Evolutionary conservation across 768 basidiomycete genomes (phyloP), one percentile per base, ranked within the genome.

Genomic region (Trametes cubensis): DNA sequence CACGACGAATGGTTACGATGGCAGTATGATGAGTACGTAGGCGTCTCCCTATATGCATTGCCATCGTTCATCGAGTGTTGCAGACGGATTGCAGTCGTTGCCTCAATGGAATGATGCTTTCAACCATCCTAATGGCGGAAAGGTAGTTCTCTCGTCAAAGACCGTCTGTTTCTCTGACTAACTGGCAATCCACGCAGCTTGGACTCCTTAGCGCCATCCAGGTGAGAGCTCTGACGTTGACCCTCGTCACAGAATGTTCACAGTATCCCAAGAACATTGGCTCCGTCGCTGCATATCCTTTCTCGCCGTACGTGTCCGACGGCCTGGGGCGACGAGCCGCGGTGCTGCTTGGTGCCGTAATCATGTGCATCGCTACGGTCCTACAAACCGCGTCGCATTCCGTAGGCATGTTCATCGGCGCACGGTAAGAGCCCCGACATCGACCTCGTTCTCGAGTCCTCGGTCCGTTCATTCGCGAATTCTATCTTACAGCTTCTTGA

Each of bases 321-420:
- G 72, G 72, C 0, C 61, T 78, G 11, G 80, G 80, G 5, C 74
- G 80, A 20, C 71, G 74, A 17, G 59, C 68, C 6, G 67, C 77
- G 11, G 75, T 82, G 7, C 45, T 75, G 20, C 58, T 78, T 17
- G 79, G 80, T 25, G 77, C 79, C 14, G 46, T 67, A 58, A 69
- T 79, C 67, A 78, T 80, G 74, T 66, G 77, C 41, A 68, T 66
- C 26, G 79, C 76, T 17, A 77, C 77, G 18, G 72, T 72, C 50
- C 55, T 79, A 20, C 78, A 80, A 55, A 75, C 74, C 10, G 74
- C 74, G 5, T 72, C 77, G 30, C 71, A 77, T 26, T 77, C 73
- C 20, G 72, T 80, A 41, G 73, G 74, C 49, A 79, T 78, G 75
- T 81, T 81, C 68, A 80, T 78, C 47, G 79, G 74, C 26, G 77